Base-by-base conservation (phyloP, 768 basidiomycete genomes). In the Heimioporus sp. region DNA sequence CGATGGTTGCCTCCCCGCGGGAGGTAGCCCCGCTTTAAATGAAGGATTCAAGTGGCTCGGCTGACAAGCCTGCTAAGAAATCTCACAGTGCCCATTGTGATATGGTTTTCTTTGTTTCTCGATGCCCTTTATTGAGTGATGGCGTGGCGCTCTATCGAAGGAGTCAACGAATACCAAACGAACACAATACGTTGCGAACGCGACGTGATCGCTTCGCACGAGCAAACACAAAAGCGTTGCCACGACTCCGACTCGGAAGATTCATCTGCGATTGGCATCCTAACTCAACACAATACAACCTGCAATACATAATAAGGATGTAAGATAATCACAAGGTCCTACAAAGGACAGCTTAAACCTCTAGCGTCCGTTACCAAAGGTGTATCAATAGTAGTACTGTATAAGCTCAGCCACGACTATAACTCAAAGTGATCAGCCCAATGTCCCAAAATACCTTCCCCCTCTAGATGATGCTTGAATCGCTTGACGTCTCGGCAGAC, bases 381-480 rank as follows among this genome's bases (percentile, higher is more conserved):
- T 28, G 24, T 28, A 28, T 28, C 24, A 28, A 7, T 28, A 28
- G 5, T 28, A 28, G 3, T 28, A 28, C 24, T 28, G 19, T 21
- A 34, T 49, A 24, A 21, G 15, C 2, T 20, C 31, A 20, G 2
- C 38, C 48, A 42, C 20, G 38, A 46, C 57, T 68, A 80, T 30
- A 80, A 45, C 24, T 78, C 64, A 48, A 90, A 84, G 20, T 78
- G 73, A 52, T 80, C 76, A 10, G 85, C 86, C 85, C 87, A 88
- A 65, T 90, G 86, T 53, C 78, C 75, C 32, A 92, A 45, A 4
- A 91, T 77, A 34, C 81, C 80, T 62, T 83, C 81, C 16, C 90
- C 90, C 36, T 69, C 63, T 35, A 75, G 68, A 58, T 90, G 86
- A 12, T 67, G 55, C 56, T 78, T 71, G 63, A 87, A 87, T 31